Percentiles rank a stretch among this genome's conserved stretches.
These are phyloP conservation scores for Pseudonectria buxi DNA, from an alignment of 2,329 filamentous ascomycete genomes.

Conservation along the genomic window DNA sequence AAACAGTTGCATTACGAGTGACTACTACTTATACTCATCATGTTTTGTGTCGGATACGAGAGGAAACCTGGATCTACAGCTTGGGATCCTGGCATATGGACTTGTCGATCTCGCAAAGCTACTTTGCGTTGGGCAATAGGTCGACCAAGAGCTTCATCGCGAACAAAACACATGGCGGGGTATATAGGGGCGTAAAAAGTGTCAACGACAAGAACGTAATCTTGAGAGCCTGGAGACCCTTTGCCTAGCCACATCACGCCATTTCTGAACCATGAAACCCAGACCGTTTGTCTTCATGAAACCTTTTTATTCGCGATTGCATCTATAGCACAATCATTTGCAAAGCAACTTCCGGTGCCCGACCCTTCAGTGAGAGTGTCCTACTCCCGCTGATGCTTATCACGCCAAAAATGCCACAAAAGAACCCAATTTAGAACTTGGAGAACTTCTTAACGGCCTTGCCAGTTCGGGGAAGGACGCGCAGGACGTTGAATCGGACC, in stretches of 20 bases:
- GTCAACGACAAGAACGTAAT: conserved; percentile 25
- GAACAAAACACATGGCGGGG: too few relatives aligned
- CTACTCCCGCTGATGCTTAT: conserved; percentile 38
- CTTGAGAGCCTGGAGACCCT: conserved; percentile 23
- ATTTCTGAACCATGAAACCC: conserved; percentile 22
- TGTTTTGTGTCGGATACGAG: too few relatives aligned
- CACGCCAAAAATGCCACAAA: conserved; percentile 50
- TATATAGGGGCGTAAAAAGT: conserved; percentile 7
- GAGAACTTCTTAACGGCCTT: conserved; percentile 96
- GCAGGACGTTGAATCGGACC: conserved; percentile 99
- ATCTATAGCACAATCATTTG: conserved; percentile 40
- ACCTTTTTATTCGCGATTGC: conserved; percentile 37
- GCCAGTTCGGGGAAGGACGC: conserved; percentile 93
- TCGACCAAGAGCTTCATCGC: too few relatives aligned
- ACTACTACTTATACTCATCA: too few relatives aligned
- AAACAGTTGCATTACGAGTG: too few relatives aligned
- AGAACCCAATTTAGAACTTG: conserved; percentile 79
- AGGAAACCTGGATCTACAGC: too few relatives aligned
- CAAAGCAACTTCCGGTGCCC: conserved; percentile 36
- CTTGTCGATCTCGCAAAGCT: too few relatives aligned
- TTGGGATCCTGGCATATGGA: too few relatives aligned
- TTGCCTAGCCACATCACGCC: conserved; percentile 24
- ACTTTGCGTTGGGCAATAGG: too few relatives aligned
- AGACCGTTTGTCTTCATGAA: conserved; percentile 33
- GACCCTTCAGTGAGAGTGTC: conserved; percentile 32